These are phyloP conservation scores for Nowakowskiella sp. DNA, from an alignment of 192 early-diverging fungal species.

Conservation along the genomic window DNA sequence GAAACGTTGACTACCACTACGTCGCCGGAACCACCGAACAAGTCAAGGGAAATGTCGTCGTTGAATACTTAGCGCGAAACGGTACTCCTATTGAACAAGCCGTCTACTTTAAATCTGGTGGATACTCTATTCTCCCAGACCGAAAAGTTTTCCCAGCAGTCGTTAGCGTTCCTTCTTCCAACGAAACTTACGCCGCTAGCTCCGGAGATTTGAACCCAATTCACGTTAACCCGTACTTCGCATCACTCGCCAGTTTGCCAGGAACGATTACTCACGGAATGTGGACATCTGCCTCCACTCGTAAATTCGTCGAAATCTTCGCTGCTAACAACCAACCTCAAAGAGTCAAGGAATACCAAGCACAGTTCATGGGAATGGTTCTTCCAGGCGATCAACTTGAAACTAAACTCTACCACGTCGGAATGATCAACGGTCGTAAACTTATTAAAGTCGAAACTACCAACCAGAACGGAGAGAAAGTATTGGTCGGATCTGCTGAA, in stretches of 20 bases:
- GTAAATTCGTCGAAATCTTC: constrained; percentile 92
- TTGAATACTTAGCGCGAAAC: constrained; percentile 80
- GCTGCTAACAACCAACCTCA: constrained; percentile 88
- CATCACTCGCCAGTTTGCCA: constrained; percentile 78
- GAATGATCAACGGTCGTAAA: constrained; percentile 95
- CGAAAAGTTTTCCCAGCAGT: constrained; percentile 77
- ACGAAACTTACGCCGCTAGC: constrained; percentile 77
- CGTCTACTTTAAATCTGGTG: constrained; percentile 68
- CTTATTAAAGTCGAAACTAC: constrained; percentile 83
- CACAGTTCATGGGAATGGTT: constrained; percentile 89
- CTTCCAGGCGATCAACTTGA: constrained; percentile 81
- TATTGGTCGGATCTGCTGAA: constrained; percentile 84
- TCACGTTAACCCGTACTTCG: constrained; percentile 93
- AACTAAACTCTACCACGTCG: constrained; percentile 84
- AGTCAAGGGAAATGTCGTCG: constrained; percentile 78
- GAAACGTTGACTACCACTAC: constrained; percentile 66
- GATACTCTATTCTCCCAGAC: constrained; percentile 87
- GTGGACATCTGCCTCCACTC: constrained; percentile 91
- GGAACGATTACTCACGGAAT: constrained; percentile 96
- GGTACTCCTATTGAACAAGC: constrained; percentile 83
- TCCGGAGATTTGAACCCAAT: constrained; percentile 94
- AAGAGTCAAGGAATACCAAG: constrained; percentile 77
- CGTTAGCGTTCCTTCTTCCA: constrained; percentile 76
- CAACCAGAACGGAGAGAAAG: constrained; percentile 75
- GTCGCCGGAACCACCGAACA: constrained; percentile 47